Conservation (phyloP, 228 moss, liverwort and hornwort species). For the Sphagnum magellanicum region DNA sequence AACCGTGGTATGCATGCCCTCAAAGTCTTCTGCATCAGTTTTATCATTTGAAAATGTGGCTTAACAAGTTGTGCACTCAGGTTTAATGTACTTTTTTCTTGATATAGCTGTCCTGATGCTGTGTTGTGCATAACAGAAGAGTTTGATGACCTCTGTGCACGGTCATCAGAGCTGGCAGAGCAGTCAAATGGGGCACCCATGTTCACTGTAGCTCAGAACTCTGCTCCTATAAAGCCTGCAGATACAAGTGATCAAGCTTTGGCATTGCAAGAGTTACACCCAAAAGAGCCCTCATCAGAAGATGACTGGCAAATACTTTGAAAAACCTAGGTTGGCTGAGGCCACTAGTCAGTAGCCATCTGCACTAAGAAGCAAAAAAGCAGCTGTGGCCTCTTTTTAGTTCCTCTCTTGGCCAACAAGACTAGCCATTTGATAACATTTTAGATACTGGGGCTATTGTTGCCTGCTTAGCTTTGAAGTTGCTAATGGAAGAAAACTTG, state of each 20-base stretch:
- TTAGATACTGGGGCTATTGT: too few species aligned
- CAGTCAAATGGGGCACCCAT: slow-evolving; percentile 97
- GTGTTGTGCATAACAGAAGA: slow-evolving; percentile 41
- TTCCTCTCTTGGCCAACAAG: too few species aligned
- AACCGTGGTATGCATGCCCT: slow-evolving; percentile 41
- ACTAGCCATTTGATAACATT: too few species aligned
- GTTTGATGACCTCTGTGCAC: slow-evolving; percentile 81
- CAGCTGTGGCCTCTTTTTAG: too few species aligned
- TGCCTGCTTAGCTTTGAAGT: too few species aligned
- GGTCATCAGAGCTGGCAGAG: slow-evolving; percentile 80
- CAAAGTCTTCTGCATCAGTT: not conserved
- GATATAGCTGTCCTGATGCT: too few species aligned
- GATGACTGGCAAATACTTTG: slow-evolving; percentile 99
- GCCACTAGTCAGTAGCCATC: too few species aligned
- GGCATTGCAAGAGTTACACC: slow-evolving; percentile 46
- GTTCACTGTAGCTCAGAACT: slow-evolving; percentile 92
- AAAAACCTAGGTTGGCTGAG: slow-evolving; percentile 3
- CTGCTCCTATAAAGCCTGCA: slow-evolving; percentile 40
- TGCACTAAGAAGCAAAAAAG: too few species aligned
- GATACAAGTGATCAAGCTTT: slow-evolving; percentile 44
- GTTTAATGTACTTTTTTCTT: not conserved
- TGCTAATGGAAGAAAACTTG: too few species aligned
- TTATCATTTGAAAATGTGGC: not conserved
- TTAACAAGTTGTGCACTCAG: not conserved
- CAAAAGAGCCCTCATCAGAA: slow-evolving; percentile 61